These are phyloP conservation scores for Murraya paniculata DNA, from an alignment of 345 rosid genomes.

Conservation along the genomic window DNA sequence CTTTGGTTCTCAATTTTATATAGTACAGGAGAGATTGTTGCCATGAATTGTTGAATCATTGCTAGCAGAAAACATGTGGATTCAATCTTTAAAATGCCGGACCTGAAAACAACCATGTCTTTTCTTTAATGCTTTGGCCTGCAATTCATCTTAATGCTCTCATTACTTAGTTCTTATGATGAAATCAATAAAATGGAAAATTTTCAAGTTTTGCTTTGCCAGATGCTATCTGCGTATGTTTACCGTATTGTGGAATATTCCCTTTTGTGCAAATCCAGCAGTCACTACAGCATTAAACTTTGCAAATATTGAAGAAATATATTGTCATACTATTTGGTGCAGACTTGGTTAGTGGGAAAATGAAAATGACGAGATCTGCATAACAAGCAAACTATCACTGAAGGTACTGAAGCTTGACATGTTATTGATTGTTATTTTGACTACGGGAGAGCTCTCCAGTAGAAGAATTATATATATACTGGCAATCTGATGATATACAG, in stretches of 20 bases:
- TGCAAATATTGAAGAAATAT: neutral
- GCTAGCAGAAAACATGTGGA: constrained; percentile 3
- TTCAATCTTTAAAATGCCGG: neutral
- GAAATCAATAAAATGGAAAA: constrained; percentile 5
- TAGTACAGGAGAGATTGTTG: neutral
- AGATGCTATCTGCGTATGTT: neutral
- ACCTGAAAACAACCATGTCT: neutral
- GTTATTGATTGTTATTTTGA: no score
- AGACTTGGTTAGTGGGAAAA: neutral
- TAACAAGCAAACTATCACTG: neutral
- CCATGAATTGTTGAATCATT: neutral
- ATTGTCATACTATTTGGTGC: neutral
- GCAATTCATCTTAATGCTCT: neutral
- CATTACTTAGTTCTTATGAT: neutral
- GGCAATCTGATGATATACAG: no score
- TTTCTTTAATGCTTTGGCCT: neutral
- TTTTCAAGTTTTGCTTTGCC: neutral
- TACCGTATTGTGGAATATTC: neutral
- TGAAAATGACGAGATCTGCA: constrained; percentile 4
- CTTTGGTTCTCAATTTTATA: neutral
- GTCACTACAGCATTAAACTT: neutral
- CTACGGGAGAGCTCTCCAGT: no score
- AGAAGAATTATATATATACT: no score
- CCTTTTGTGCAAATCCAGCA: neutral
- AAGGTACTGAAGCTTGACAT: no score